Conservation (phyloP, 768 basidiomycete species). For the Boletellus emodensis region DNA sequence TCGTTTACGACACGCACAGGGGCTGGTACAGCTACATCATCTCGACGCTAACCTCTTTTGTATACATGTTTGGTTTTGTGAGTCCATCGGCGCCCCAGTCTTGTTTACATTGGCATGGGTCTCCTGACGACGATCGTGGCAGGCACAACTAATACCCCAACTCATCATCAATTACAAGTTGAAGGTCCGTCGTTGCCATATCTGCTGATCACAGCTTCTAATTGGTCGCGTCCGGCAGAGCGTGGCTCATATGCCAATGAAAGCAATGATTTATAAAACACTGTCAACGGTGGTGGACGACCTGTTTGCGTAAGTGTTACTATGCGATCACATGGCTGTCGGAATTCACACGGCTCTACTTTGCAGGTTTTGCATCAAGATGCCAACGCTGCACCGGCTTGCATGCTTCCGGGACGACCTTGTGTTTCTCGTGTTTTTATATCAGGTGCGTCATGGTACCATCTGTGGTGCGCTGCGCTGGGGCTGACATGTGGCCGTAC, state of each 20-base stretch:
- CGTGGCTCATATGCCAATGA: conserved; percentile 98
- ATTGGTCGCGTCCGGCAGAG: conserved; percentile 45
- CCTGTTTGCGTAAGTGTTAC: conserved; percentile 70
- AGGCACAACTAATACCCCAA: conserved; percentile 85
- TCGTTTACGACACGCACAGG: conserved; percentile 78
- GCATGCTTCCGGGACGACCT: conserved; percentile 89
- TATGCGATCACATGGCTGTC: conserved; percentile 9
- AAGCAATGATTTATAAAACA: conserved; percentile 95
- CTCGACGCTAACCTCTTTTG: conserved; percentile 87
- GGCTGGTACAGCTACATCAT: conserved; percentile 98
- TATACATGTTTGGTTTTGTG: conserved; percentile 98
- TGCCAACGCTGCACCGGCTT: conserved; percentile 91
- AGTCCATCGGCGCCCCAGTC: conserved; percentile 34
- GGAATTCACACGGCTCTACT: conserved; percentile 12
- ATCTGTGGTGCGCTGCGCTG: conserved; percentile 3
- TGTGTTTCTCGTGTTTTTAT: conserved; percentile 88
- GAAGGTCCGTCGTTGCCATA: conserved; percentile 51
- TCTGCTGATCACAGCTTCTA: conserved; percentile 3
- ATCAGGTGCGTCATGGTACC: conserved; percentile 60
- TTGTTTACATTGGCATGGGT: background rate
- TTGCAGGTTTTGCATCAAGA: conserved; percentile 86
- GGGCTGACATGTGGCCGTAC: conserved; percentile 19
- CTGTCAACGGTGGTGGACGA: conserved; percentile 90
- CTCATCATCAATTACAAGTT: conserved; percentile 97
- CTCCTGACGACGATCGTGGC: conserved; percentile 15